A percentile compares a stretch with the other conserved stretches of the same genome.
Conservation (phyloP, 2,329 filamentous ascomycete genomes). For the Ceratocystis harringtonii region DNA sequence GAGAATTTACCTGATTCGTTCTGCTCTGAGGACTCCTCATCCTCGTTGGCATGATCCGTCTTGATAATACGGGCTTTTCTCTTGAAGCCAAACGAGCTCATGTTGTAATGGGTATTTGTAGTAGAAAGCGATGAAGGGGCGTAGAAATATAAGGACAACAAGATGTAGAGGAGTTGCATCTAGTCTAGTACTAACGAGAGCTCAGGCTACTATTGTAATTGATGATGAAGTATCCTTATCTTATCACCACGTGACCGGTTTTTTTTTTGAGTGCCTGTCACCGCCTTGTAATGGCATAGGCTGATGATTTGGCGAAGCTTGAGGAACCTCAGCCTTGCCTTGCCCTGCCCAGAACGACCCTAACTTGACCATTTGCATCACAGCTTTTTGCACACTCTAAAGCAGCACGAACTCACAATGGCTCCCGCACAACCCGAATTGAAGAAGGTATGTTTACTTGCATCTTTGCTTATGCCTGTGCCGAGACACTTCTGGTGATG, state of each 20-base stretch:
- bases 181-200: no score
- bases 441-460: constrained; percentile 58
- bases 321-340: constrained; percentile 9
- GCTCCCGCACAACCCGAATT: constrained; percentile 97
- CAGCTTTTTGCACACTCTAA: not conserved
- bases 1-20: constrained; percentile 9
- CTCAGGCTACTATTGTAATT: not conserved
- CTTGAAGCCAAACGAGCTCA: constrained; percentile 42
- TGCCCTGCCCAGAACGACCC: not conserved
- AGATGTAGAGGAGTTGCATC: no score
- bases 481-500: no score
- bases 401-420: constrained; percentile 43
- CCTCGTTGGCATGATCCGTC: constrained; percentile 49
- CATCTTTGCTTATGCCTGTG: not conserved
- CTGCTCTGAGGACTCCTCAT: constrained; percentile 6
- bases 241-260: constrained; percentile 36
- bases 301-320: not conserved
- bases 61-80: constrained; percentile 66
- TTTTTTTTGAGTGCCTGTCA: constrained; percentile 16
- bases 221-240: constrained; percentile 23
- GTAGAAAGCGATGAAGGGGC: no score
- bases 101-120: constrained; percentile 21
- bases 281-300: not conserved
- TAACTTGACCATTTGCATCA: not conserved
- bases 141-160: no score